phyloP scores from a whole-genome alignment of 169 alveolate genomes.

The Plasmodium sp. region DNA sequence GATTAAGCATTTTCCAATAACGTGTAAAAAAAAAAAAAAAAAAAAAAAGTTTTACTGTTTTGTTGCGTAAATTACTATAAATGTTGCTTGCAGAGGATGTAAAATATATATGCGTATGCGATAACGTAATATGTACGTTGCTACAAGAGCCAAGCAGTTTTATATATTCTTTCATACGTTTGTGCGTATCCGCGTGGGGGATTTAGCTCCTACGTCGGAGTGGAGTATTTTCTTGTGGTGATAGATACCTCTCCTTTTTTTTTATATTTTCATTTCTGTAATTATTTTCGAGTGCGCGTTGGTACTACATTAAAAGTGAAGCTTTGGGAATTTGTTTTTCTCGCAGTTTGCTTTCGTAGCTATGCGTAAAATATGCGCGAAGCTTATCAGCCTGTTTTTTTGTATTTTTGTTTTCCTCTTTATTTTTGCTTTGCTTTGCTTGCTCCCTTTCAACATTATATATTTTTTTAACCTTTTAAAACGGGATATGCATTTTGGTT shows the following conservation, averaged over 20 bases:
- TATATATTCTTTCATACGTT: not conserved
- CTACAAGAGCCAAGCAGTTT: not conserved
- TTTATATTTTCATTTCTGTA: too few species aligned
- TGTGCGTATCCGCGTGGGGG: not conserved
- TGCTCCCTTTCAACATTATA: not conserved
- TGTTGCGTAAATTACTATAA: not conserved
- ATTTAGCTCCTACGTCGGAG: not conserved
- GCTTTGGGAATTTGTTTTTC: not conserved
- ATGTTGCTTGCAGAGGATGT: not conserved
- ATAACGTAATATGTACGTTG: not conserved
- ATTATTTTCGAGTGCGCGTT: not conserved
- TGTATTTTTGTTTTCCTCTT: not conserved
- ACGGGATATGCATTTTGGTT: not conserved
- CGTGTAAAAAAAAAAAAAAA: not conserved
- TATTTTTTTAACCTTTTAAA: slow-evolving; percentile 1
- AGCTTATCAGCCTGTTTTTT: not conserved
- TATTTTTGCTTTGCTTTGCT: not conserved
- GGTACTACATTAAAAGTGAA: not conserved
- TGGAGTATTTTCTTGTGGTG: not conserved
- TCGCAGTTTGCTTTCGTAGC: not conserved
- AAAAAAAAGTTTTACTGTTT: not conserved
- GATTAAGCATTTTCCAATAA: not conserved
- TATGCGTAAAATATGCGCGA: not conserved
- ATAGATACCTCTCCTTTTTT: not conserved
- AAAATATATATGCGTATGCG: not conserved